Evolutionary conservation across 805 yeast genomes (phyloP).

Genomic region (Wickerhamomyces mucosus): DNA sequence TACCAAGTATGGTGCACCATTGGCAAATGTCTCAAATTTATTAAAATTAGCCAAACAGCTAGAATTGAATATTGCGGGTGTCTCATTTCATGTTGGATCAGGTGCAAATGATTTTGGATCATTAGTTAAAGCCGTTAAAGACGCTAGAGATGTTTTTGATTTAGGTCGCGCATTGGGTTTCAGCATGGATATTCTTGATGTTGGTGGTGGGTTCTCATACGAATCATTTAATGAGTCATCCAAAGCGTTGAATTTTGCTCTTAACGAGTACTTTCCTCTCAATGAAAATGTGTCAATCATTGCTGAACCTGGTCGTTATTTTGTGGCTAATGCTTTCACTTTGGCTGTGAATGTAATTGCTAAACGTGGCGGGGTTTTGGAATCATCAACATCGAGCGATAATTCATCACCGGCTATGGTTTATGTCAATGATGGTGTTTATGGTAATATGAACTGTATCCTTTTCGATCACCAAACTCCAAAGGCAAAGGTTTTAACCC

Average conservation of each 20-base stretch:
- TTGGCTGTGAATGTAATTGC: constrained; percentile 81
- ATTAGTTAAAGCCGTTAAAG: constrained; percentile 60
- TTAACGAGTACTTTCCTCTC: constrained; percentile 52
- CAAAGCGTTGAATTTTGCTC: constrained; percentile 40
- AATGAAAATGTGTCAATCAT: constrained; percentile 39
- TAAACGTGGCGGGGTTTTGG: constrained; percentile 42
- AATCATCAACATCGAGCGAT: no score
- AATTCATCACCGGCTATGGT: constrained; percentile 40
- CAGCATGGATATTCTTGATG: constrained; percentile 52
- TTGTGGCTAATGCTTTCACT: constrained; percentile 79
- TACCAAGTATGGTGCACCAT: constrained; percentile 80
- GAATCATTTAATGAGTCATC: constrained; percentile 55
- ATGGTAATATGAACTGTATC: constrained; percentile 92
- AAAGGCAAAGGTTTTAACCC: constrained; percentile 53
- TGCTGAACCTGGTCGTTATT: constrained; percentile 92
- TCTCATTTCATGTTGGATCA: constrained; percentile 93
- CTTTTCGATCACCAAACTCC: constrained; percentile 87
- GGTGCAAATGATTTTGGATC: constrained; percentile 73
- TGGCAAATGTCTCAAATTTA: constrained; percentile 42
- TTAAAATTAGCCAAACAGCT: constrained; percentile 53
- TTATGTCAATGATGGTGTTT: constrained; percentile 90
- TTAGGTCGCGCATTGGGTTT: constrained; percentile 39
- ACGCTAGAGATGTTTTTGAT: constrained; percentile 62
- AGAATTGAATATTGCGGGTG: constrained; percentile 64
- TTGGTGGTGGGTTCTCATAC: constrained; percentile 88